These are phyloP conservation scores for Picea sitchensis DNA, from an alignment of 75 land plant species.

Conservation along the genomic window DNA sequence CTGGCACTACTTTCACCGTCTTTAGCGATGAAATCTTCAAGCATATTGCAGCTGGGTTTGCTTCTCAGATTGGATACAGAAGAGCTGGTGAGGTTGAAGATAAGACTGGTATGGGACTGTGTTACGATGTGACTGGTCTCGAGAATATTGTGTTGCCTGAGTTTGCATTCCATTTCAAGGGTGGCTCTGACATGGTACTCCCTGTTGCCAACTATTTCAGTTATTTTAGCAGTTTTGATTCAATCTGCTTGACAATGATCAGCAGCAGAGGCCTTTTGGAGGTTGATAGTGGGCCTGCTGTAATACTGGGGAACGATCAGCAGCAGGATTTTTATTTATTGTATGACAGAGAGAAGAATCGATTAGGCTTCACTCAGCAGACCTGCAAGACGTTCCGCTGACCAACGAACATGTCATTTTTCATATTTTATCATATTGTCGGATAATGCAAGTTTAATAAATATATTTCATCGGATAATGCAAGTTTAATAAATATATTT, in stretches of 20 bases:
- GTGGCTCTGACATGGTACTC: slow-evolving; percentile 48
- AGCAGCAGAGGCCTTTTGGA: slow-evolving; percentile 10
- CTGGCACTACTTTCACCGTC: slow-evolving; percentile 60
- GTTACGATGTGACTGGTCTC: slow-evolving; percentile 28
- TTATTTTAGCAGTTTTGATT: slow-evolving; percentile 17
- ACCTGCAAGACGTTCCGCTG: slow-evolving; percentile 6
- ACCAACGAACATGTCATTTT: no score
- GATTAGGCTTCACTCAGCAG: slow-evolving; percentile 50
- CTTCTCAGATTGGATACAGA: slow-evolving; percentile 16
- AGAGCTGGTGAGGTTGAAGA: slow-evolving; percentile 24
- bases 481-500: no score
- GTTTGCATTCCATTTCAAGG: slow-evolving; percentile 41
- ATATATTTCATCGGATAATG: no score
- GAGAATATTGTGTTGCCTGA: slow-evolving; percentile 19
- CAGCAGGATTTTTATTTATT: slow-evolving; percentile 58
- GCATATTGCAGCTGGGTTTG: slow-evolving; percentile 22
- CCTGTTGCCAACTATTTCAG: slow-evolving; percentile 39
- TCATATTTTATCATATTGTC: no score
- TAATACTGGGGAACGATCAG: slow-evolving; percentile 62
- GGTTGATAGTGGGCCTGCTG: slow-evolving; percentile 31
- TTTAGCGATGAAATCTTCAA: slow-evolving; percentile 6
- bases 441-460: no score
- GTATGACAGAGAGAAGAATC: slow-evolving; percentile 52
- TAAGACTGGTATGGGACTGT: slow-evolving; percentile 37
- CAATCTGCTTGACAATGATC: slow-evolving; percentile 22